A percentile compares a stretch with the other conserved stretches of the same genome.
phyloP scores from a whole-genome alignment of 2,329 filamentous ascomycete genomes.

The Aspergillus sclerotialis region DNA sequence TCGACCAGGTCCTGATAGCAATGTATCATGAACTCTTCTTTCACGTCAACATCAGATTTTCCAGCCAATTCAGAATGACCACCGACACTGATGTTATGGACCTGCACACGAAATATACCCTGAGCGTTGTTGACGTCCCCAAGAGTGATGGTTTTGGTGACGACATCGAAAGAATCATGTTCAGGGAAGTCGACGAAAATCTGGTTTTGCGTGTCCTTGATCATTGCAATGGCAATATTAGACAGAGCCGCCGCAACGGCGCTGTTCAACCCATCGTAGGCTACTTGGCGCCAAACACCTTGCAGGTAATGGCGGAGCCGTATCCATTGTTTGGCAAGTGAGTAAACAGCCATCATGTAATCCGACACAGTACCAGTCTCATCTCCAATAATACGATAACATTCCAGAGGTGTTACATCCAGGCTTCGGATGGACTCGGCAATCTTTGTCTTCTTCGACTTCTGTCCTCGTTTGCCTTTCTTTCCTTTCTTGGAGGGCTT shows the following conservation, averaged over 20 bases:
- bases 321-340: slow-evolving; percentile 6
- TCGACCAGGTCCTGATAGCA: slow-evolving; percentile 38
- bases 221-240: slow-evolving; percentile 36
- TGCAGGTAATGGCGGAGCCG: slow-evolving; percentile 37
- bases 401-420: slow-evolving; percentile 39
- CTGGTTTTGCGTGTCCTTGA: slow-evolving; percentile 30
- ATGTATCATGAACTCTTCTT: slow-evolving; percentile 40
- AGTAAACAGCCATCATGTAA: slow-evolving; percentile 40
- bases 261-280: slow-evolving; percentile 39
- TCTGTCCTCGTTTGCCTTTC: slow-evolving; percentile 19
- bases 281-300: slow-evolving; percentile 38
- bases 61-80: background rate
- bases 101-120: slow-evolving; percentile 10
- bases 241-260: slow-evolving; percentile 41
- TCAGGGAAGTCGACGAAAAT: slow-evolving; percentile 41
- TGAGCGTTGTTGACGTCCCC: slow-evolving; percentile 28
- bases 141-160: slow-evolving; percentile 3
- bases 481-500: slow-evolving; percentile 18
- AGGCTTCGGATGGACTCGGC: slow-evolving; percentile 12
- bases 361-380: slow-evolving; percentile 28
- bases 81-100: slow-evolving; percentile 3
- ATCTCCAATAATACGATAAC: slow-evolving; percentile 38
- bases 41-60: slow-evolving; percentile 27
- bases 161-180: background rate
- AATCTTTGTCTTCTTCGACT: slow-evolving; percentile 14